Base-by-base conservation (phyloP, 352 stramenopile species). In the Phytophthora pistaciae region DNA sequence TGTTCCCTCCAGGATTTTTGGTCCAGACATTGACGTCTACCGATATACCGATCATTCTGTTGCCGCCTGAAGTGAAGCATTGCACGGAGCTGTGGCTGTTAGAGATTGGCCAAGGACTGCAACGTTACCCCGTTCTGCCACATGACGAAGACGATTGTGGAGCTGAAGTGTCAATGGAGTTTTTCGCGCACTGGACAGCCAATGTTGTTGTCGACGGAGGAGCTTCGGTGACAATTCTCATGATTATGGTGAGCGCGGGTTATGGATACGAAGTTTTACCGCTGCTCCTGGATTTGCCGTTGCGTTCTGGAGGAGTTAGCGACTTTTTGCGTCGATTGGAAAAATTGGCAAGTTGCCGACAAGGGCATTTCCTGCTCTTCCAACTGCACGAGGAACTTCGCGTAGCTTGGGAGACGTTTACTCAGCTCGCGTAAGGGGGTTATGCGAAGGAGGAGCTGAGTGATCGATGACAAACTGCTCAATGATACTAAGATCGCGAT, bases 211-310 rank as follows among this genome's bases (percentile, higher is more conserved):
- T 44, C 36, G 36, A 44, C 16, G 4, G 10, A 23, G 66, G 55
- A 18, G 23, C 14, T 7, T 71, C 38, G 27, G 3, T 49, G 20
- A 42, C 50, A 3, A 21, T 71, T 9, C 40, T 66, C 3, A 7
- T 52, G 18, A 33, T 60, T 38, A n/a, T 68, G 11, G 50, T 52
- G 18, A 57, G 42, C 44, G 64, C 58, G 3, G 68, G 68, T 7
- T 72, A 72, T 27, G 57, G 21, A 21, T 36, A 46, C 11, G 68
- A 76, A 10, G n/a, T 68, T 10, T 11, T 76, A 14, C 57, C 68
- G 0, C 21, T 72, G 16, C 40, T 75, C 9, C 14, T 72, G 9
- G 29, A 67, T 36, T 58, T 75, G 11, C 68, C 68, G 23, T 25
- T 75, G 11, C 29, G 4, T 1, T 31, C 16, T 10, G 5, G 9